Conservation (phyloP, 2,329 filamentous ascomycete genomes). For the Helminthosporium solani region DNA sequence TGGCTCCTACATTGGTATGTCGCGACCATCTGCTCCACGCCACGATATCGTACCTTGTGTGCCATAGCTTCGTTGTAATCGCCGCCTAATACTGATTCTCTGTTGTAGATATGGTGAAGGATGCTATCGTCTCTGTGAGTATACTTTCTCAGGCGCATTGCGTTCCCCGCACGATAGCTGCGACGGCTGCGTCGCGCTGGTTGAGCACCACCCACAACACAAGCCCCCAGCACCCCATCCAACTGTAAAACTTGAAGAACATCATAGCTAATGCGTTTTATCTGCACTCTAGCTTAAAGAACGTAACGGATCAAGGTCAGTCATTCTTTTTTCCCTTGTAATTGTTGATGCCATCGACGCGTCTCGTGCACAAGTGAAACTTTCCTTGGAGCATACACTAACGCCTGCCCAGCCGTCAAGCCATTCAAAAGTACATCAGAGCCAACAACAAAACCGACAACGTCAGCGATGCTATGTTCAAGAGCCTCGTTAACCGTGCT, state of each 20-base stretch:
- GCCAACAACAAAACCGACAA: constrained; percentile 66
- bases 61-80: constrained; percentile 47
- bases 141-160: constrained; percentile 52
- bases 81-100: constrained; percentile 56
- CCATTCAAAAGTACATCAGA: constrained; percentile 73
- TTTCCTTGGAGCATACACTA: constrained; percentile 30
- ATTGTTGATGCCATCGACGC: constrained; percentile 24
- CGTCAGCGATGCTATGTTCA: constrained; percentile 60
- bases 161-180: constrained; percentile 38
- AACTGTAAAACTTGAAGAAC: constrained; percentile 5
- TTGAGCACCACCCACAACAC: constrained; percentile 33
- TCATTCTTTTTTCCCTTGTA: constrained; percentile 26
- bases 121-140: constrained; percentile 70
- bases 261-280: constrained; percentile 51
- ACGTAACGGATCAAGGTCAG: constrained; percentile 69
- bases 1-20: constrained; percentile 65
- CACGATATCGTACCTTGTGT: constrained; percentile 48
- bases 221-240: constrained; percentile 10
- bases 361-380: constrained; percentile 26
- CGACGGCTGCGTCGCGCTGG: constrained; percentile 36
- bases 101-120: constrained; percentile 68
- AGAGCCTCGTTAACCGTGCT: constrained; percentile 81
- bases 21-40: constrained; percentile 47
- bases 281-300: constrained; percentile 62
- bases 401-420: constrained; percentile 60